Evolutionary conservation across 2,329 filamentous ascomycete genomes (phyloP).

Genomic region (Helicocarpus griseus): DNA sequence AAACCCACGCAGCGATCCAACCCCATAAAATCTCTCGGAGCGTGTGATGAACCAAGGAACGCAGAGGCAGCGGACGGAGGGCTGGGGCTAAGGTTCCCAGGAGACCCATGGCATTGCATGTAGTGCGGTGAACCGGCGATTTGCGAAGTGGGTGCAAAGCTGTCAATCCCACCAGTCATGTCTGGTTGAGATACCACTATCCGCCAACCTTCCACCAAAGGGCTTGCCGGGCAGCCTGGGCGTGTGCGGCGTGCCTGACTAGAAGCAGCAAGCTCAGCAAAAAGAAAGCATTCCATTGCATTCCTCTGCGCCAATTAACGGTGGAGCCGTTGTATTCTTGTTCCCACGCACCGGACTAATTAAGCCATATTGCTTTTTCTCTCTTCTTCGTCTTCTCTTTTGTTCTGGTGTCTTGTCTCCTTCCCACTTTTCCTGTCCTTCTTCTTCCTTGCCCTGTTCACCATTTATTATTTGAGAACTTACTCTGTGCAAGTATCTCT

Average conservation of each 20-base stretch:
- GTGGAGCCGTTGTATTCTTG: not conserved
- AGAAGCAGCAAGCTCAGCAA: not conserved
- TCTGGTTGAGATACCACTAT: not conserved
- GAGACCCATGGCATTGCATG: not conserved
- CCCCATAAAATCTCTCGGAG: no score
- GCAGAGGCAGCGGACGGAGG: no score
- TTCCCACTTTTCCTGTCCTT: constrained; percentile 1
- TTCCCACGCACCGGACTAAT: no score
- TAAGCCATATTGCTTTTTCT: no score
- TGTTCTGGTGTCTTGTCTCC: constrained; percentile 11
- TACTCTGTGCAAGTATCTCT: no score
- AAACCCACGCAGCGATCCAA: no score
- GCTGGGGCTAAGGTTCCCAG: no score
- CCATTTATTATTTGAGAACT: no score
- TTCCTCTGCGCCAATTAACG: not conserved
- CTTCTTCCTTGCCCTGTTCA: not conserved
- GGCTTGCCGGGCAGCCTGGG: no score
- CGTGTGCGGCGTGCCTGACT: not conserved
- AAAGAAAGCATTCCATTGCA: not conserved
- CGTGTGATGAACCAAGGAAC: no score
- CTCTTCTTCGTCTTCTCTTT: constrained; percentile 1
- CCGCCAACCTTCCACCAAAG: not conserved
- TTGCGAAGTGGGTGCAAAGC: not conserved
- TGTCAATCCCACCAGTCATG: not conserved
- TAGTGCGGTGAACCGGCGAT: not conserved